Conservation (phyloP, 805 yeast species). For the Candida maris region DNA sequence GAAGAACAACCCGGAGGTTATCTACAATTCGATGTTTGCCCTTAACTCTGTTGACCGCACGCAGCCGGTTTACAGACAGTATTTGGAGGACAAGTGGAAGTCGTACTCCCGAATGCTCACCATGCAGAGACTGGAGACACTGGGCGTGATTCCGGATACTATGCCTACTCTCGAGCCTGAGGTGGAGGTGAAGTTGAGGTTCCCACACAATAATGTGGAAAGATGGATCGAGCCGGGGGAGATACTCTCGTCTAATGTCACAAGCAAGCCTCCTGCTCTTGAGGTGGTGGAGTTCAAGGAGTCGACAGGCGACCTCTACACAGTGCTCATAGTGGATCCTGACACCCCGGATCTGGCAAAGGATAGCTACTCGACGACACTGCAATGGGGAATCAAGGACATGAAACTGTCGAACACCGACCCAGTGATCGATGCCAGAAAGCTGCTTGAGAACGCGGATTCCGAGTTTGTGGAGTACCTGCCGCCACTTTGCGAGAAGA, state of each 20-base stretch:
- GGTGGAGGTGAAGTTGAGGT: conserved; percentile 70
- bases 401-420: conserved; percentile 56
- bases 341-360: conserved; percentile 76
- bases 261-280: conserved; percentile 72
- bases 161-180: conserved; percentile 82
- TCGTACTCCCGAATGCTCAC: conserved; percentile 63
- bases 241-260: conserved; percentile 67
- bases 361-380: conserved; percentile 66
- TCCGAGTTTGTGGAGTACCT: conserved; percentile 54
- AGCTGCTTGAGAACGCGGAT: conserved; percentile 33
- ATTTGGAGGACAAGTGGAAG: conserved; percentile 71
- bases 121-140: conserved; percentile 89
- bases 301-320: conserved; percentile 53
- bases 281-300: conserved; percentile 69
- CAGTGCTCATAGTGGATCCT: conserved; percentile 83
- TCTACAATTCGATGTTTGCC: conserved; percentile 54
- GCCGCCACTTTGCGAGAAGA: conserved; percentile 90
- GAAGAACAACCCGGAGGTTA: conserved; percentile 77
- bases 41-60: conserved; percentile 55
- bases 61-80: conserved; percentile 75
- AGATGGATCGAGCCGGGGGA: conserved; percentile 80
- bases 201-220: conserved; percentile 64
- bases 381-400: conserved; percentile 76
- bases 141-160: conserved; percentile 88
- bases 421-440: conserved; percentile 48